Evolutionary conservation across 768 basidiomycete genomes (phyloP), one percentile per base, ranked within the genome.

Genomic region (Boletus rubropictus): DNA sequence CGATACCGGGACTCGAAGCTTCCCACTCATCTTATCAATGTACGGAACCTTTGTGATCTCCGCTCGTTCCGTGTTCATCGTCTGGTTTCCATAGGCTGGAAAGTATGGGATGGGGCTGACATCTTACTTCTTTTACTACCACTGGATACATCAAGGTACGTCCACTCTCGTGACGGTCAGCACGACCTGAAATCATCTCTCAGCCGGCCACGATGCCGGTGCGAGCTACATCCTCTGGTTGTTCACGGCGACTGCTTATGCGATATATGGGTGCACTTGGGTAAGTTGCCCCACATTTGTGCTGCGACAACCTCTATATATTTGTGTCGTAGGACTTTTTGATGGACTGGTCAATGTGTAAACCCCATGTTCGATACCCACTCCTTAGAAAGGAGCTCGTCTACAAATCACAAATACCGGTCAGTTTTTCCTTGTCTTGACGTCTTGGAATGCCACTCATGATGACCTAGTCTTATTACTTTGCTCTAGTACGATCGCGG

Each of bases 341-440:
- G n/a, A 89, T 95, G 81, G 93, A 97, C 63, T 97, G 94, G 93
- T 91, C 89, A 0, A 58, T 98, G 22, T 69, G 89, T 27, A 73
- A 78, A 47, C 71, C 75, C 3, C 81, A 72, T 44, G 71, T 72
- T 3, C 71, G 59, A 50, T 72, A 85, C 53, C 76, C 69, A 11
- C 67, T 89, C 28, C 74, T 98, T 1, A 79, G 94, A 12, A 62
- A 70, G 3, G 89, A 95, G 36, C 67, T 94, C 27, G 70, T 90
- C 3, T 96, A 93, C 63, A 71, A 76, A 3, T 76, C 81, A 42
- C 60, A 77, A 35, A 71, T 82, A 52, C 74, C 76, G 31, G 84
- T 89, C 25, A 48, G 74, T 54, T 42, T 55, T 42, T 21, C 29
- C 34, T 33, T 18, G 3, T 33, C 18, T 7, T 27, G 21, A 7